A percentile compares a stretch with the other conserved stretches of the same genome.
Conservation (phyloP, 495 filamentous ascomycete species). For the Barbatosphaeria neglecta region DNA sequence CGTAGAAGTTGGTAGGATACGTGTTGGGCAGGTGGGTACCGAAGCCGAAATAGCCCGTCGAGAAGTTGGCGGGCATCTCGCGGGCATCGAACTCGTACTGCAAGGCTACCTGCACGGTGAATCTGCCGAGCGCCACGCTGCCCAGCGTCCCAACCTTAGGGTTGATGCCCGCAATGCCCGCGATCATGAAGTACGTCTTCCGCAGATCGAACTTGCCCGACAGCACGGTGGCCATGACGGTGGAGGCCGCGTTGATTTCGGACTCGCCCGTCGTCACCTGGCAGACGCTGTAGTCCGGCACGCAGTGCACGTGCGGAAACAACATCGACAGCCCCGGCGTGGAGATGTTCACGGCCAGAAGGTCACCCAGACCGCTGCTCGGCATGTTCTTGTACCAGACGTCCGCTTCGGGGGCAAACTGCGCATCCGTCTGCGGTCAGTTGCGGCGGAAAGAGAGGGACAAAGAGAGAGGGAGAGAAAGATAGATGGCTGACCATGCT, state of each 20-base stretch:
- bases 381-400: slow-evolving; percentile 54
- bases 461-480: background rate
- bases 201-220: slow-evolving; percentile 53
- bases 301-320: slow-evolving; percentile 55
- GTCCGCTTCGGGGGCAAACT: slow-evolving; percentile 56
- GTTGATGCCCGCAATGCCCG: slow-evolving; percentile 62
- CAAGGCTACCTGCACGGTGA: slow-evolving; percentile 58
- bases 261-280: slow-evolving; percentile 45
- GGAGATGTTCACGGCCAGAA: slow-evolving; percentile 53
- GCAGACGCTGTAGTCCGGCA: slow-evolving; percentile 43
- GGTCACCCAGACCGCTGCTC: slow-evolving; percentile 25
- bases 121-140: slow-evolving; percentile 54
- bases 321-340: slow-evolving; percentile 55
- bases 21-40: slow-evolving; percentile 41
- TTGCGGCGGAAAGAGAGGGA: background rate
- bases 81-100: slow-evolving; percentile 66
- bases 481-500: slow-evolving; percentile 40
- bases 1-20: slow-evolving; percentile 56
- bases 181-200: slow-evolving; percentile 58
- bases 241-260: slow-evolving; percentile 66
- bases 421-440: background rate
- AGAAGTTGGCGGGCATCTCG: slow-evolving; percentile 53
- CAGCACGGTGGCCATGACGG: slow-evolving; percentile 45
- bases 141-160: slow-evolving; percentile 52
- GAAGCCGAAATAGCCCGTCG: slow-evolving; percentile 56